Evolutionary conservation across 1,139 yeast species (phyloP).

Genomic region (Neolecta irregularis): DNA sequence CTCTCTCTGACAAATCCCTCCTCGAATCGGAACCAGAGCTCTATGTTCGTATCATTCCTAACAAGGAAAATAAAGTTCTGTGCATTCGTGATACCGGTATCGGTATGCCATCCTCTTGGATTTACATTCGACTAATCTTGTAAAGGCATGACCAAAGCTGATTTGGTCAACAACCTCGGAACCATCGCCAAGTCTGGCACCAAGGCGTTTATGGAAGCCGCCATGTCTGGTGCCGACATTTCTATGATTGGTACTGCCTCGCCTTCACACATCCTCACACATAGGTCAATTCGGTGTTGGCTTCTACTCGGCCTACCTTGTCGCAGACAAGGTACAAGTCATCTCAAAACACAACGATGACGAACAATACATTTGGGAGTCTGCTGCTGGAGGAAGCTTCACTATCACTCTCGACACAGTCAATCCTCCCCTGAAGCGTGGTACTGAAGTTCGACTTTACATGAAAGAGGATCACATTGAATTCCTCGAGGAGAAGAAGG

Average conservation of each 20-base stretch:
- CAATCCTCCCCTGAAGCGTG: constrained; percentile 60
- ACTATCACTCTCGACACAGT: constrained; percentile 72
- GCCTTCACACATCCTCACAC: too few species aligned
- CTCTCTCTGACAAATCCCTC: constrained; percentile 79
- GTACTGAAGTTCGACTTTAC: constrained; percentile 90
- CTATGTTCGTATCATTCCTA: constrained; percentile 93
- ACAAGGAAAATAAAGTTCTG: constrained; percentile 81
- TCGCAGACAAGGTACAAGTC: constrained; percentile 97
- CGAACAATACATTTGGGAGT: constrained; percentile 99
- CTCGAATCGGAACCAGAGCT: constrained; percentile 92
- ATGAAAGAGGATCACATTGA: constrained; percentile 98
- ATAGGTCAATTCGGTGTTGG: constrained; percentile 99
- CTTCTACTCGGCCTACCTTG: constrained; percentile 98
- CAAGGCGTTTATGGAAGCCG: constrained; percentile 98
- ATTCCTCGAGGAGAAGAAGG: constrained; percentile 98
- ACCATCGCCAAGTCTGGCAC: constrained; percentile 99
- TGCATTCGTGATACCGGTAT: constrained; percentile 99
- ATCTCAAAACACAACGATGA: constrained; percentile 97
- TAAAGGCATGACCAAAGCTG: constrained; percentile 99
- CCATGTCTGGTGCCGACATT: constrained; percentile 98
- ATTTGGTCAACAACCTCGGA: constrained; percentile 97
- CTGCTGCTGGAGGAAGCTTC: constrained; percentile 99
- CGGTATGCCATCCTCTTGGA: too few species aligned
- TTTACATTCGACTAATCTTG: too few species aligned
- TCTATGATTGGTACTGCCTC: too few species aligned